Base-by-base conservation (phyloP, 495 filamentous ascomycete species). In the Tricharina praecox region DNA sequence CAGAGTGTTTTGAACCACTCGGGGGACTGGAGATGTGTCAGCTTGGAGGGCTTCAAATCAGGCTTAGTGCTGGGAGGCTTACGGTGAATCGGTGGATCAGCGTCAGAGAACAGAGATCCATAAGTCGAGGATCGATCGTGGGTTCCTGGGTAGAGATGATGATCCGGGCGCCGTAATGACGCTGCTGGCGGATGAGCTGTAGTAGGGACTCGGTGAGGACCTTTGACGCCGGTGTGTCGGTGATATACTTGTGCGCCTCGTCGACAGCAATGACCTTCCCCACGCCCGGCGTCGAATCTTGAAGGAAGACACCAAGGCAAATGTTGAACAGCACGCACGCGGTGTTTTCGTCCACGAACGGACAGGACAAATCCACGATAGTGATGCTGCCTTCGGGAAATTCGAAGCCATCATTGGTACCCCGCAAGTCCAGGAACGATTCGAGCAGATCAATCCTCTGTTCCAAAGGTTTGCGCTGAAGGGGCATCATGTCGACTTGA, bases 101-200 rank as follows among this genome's bases (percentile, higher is more conserved):
- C 0, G 77, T 81, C 21, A 78, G 66, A 13, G 72, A 77, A 60
- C 75, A 83, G 3, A 87, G 68, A 50, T 80, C 78, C 0, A 88
- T 65, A 0, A 88, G 69, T n/a, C 64, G 60, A 0, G 74, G 72
- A 0, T 77, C 78, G 28, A 88, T 72, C 0, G 79, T 86, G 0
- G 82, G 83, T 51, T 88, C 83, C 20, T 90, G 81, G 0, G 83
- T 87, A 0, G 81, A 74, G 26, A 87, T 78, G 36, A 87, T 52
- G 3, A 85, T 64, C 0, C 81, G 69, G 0, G 70, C 66, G 2
- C 67, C 82, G 0, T 77, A 61, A 53, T 86, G 81, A 4, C 82
- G 75, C 55, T 86, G 80, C 34, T 75, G 68, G 3, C 82, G 70
- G 53, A 87, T 80, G 0, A 67, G 67, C 0, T 68, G 66, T 0